These are phyloP conservation scores for Fusarium poae DNA, from an alignment of 2,329 filamentous ascomycete species.

Conservation along the genomic window DNA sequence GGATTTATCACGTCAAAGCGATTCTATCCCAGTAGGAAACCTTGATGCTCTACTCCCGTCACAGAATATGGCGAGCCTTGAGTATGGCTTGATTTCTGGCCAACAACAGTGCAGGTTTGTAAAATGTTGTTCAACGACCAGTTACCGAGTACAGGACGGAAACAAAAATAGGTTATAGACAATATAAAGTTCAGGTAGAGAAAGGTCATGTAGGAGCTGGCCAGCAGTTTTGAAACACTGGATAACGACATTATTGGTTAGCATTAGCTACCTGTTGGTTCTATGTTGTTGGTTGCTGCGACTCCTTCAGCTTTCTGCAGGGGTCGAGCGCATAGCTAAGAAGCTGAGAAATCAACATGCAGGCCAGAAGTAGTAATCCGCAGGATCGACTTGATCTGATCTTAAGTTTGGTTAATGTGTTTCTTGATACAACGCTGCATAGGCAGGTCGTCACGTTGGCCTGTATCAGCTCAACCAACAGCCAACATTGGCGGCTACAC, in stretches of 20 bases:
- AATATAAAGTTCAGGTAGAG: constrained; percentile 3
- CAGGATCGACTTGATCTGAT: neutral
- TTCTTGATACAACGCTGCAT: neutral
- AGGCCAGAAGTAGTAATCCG: neutral
- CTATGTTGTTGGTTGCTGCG: constrained; percentile 29
- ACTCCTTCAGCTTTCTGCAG: constrained; percentile 39
- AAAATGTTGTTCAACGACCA: neutral
- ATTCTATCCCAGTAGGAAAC: neutral
- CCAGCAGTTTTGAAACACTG: constrained; percentile 26
- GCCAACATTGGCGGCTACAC: constrained; percentile 9
- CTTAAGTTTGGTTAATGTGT: neutral
- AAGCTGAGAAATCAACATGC: neutral
- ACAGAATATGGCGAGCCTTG: neutral
- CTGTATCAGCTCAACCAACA: constrained; percentile 23
- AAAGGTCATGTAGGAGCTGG: constrained; percentile 1
- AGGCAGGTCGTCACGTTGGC: constrained; percentile 1
- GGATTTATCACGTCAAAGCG: neutral
- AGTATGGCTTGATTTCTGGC: neutral
- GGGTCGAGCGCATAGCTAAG: constrained; percentile 7
- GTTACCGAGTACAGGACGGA: neutral
- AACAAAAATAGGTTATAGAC: constrained; percentile 8
- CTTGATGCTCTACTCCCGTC: neutral
- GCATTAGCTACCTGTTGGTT: constrained; percentile 51
- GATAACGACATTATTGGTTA: constrained; percentile 48
- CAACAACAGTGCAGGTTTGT: neutral